Base-by-base conservation (phyloP, 164 flowering plant genomes). In the Annona cherimola region DNA sequence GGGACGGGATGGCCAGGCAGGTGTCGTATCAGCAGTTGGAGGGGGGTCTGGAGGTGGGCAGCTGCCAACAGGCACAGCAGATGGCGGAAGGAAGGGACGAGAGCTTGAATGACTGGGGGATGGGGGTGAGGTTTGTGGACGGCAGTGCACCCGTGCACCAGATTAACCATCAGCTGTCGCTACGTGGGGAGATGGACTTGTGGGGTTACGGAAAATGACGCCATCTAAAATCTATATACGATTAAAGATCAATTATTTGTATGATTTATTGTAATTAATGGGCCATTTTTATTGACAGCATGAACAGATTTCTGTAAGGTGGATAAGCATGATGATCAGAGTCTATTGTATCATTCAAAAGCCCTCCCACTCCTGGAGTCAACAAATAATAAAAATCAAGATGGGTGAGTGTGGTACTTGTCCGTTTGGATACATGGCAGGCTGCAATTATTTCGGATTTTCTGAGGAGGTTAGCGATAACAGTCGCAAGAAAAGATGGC, bases 131-230 rank as follows among this genome's bases (percentile, higher is more conserved):
- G 76, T 81, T 75, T 66, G 83, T 62, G 55, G 84, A 83, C 65
- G 77, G 73, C 8, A 81, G 73, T 70, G 69, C 82, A 1, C 77
- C 86, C 1, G 80, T 72, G 3, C 78, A 75, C 26, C 90, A 79
- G 40, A 86, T 84, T 1, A 86, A 84, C 69, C 90, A 81, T 69
- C 90, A 81, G 63, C 81, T 83, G 11, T 78, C 98, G 0, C 74
- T 89, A 44, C 82, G 93, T 0, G 86, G 89, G n/a, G 93, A 90
- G 78, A 92, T 89, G 93, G 89, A 93, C 63, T 88, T 93, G 57
- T 93, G 98, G 96, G 90, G 86, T 26, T 92, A 87, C 59, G 88
- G 77, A 1, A 89, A 89, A 75, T 89, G 80, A 41, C 57, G 14
- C 40, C 40, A 35, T 39, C 9, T 62, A 20, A 39, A 62, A n/a